Evolutionary conservation across 768 basidiomycete species (phyloP), one percentile per base, ranked within the genome.

Genomic region (Kwoniella dendrophila): DNA sequence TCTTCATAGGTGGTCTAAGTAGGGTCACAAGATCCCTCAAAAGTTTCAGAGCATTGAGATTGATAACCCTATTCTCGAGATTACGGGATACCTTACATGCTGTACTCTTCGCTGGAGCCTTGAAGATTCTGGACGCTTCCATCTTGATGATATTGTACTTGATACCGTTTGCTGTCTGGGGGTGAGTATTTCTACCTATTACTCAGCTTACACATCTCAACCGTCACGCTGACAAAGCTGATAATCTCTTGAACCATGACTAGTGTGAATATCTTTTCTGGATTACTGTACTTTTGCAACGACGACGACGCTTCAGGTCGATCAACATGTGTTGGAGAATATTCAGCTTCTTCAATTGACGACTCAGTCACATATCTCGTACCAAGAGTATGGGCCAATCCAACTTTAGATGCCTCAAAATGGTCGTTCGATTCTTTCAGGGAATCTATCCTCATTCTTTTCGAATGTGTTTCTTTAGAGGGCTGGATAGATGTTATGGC

Each of bases 401-500:
- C 95, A 7, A 84, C 50, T 4, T n/a, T 68, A 12, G 63, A 59
- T 52, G 61, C 86, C 20, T 91, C 90, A 1, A 84, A 84, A 0
- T 97, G 92, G 81, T 89, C 88, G 2, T 98, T 97, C 73, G 95
- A 98, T 79, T 86, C 82, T 14, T 97, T 97, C 80, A 83, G 85
- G 6, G 81, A 87, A 3, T 88, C 91, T 0, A 81, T 97, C 40
- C 84, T 97, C 55, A 96, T 97, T 72, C 83, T 97, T 0, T 97
- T 96, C 71, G 95, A 98, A 80, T 92, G 95, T 67, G 91, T 97
- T 24, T 95, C 93, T 0, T 81, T 96, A 50, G 93, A 95, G 80
- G 95, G 95, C 1, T 97, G 94, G 95, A 85, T 90, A n/a, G 91
- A 94, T 73, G 95, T 93, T 51, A 89, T 96, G 88, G 81, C 79